phyloP scores from a whole-genome alignment of 2,329 filamentous ascomycete genomes.

The Neofusicoccum umdonicola region DNA sequence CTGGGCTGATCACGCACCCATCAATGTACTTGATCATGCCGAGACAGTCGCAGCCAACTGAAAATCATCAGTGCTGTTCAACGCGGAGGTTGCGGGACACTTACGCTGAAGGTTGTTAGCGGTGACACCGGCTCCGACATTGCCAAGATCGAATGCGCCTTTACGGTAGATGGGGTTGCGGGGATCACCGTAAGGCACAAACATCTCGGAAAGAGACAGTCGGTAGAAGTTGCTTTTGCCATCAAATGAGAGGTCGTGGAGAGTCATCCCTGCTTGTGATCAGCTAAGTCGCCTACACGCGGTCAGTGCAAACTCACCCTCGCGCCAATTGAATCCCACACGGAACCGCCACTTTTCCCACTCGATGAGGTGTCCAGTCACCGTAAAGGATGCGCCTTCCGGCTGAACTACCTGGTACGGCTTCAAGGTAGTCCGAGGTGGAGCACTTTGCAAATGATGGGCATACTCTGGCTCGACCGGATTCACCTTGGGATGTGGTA shows the following conservation, averaged over 20 bases:
- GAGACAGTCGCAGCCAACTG: constrained; percentile 44
- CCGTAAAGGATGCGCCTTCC: constrained; percentile 26
- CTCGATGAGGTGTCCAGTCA: constrained; percentile 22
- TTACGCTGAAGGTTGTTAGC: constrained; percentile 40
- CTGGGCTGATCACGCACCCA: constrained; percentile 35
- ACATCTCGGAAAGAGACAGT: constrained; percentile 44
- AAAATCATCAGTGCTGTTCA: too few relatives aligned
- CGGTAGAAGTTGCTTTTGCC: constrained; percentile 42
- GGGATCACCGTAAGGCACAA: constrained; percentile 45
- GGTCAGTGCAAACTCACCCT: constrained; percentile 19
- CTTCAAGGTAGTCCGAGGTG: too few relatives aligned
- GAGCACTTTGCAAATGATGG: too few relatives aligned
- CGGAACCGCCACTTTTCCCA: constrained; percentile 48
- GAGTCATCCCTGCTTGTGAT: constrained; percentile 31
- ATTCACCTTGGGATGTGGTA: too few relatives aligned
- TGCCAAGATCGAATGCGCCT: constrained; percentile 46
- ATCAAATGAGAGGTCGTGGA: constrained; percentile 43
- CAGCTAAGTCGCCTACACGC: too few relatives aligned
- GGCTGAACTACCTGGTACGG: constrained; percentile 25
- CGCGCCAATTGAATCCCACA: constrained; percentile 47
- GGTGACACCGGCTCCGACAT: constrained; percentile 42
- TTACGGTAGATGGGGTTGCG: constrained; percentile 43
- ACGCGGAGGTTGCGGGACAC: too few relatives aligned
- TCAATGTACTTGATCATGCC: constrained; percentile 46
- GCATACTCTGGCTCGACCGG: too few relatives aligned